Conservation (phyloP, 2,329 filamentous ascomycete species). For the Decorospora gaudefroyi region DNA sequence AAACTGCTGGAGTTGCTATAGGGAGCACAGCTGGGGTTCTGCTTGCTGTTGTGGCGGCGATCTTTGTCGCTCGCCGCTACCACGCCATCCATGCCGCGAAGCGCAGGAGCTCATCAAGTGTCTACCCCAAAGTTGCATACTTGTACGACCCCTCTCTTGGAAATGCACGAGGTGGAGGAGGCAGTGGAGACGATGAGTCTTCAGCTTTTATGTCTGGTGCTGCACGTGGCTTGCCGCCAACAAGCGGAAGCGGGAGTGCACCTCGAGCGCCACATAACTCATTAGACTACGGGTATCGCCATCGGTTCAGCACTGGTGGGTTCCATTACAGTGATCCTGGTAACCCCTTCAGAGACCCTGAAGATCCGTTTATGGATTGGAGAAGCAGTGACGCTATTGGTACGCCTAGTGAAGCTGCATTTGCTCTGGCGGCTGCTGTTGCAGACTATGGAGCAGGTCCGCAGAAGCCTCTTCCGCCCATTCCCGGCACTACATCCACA, state of each 20-base stretch:
- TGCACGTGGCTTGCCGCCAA: conserved; percentile 11
- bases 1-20: conserved; percentile 45
- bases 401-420: conserved; percentile 12
- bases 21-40: conserved; percentile 42
- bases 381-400: conserved; percentile 11
- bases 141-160: conserved; percentile 40
- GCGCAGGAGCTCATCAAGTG: conserved; percentile 27
- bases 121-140: conserved; percentile 43
- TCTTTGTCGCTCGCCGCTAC: conserved; percentile 43
- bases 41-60: conserved; percentile 39
- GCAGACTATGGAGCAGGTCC: conserved; percentile 15
- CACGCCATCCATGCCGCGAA: conserved; percentile 26
- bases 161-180: conserved; percentile 1
- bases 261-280: conserved; percentile 9
- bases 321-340: conserved; percentile 18
- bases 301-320: conserved; percentile 7
- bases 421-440: conserved; percentile 24
- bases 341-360: conserved; percentile 18
- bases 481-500: neutral
- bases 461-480: conserved; percentile 8
- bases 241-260: neutral
- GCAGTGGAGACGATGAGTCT: conserved; percentile 23
- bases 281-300: conserved; percentile 6
- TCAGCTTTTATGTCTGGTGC: conserved; percentile 33
- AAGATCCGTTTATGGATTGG: conserved; percentile 2